Evolutionary conservation across 441 rosid genomes (phyloP), one percentile per base, ranked within the genome.

Genomic region (Jatropha multifida): DNA sequence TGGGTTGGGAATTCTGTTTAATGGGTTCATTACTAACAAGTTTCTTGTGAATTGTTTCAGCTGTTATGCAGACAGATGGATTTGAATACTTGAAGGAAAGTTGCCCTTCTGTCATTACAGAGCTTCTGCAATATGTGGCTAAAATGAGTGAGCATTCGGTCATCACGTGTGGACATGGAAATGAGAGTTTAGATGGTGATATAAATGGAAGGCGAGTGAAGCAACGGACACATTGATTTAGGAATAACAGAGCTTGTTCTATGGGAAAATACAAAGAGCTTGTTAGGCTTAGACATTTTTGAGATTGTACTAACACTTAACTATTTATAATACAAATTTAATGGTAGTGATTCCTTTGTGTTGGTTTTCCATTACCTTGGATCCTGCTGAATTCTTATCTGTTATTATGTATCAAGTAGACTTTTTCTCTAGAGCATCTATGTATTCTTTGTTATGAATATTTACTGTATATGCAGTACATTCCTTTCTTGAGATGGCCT

Each of bases 1-100:
- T 59, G 23, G 60, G 18, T 13, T 6, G 51, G 23, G 2, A 15
- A 7, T 64, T 46, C 41, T 8, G 48, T 46, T 11, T 48, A 62
- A 44, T 56, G 65, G 60, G 8, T 58, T 44, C 23, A 15, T 27
- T 54, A 65, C 64, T 69, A 62, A 27, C 42, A n/a, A 14, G 23
- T 62, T 26, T 52, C n/a, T 58, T 63, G 65, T 74, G 20, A 15
- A 20, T 66, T 79, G 27, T 75, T 66, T 76, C 94, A 92, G 98
- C 92, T 79, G 98, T 94, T 79, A 94, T 94, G 97, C 94, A 94
- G 68, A 90, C 96, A 1, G 98, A 94, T 4, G 97, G 97, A 49
- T 94, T 88, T 23, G 91, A 90, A 79, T 91, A 94, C 76, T 78
- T 92, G 76, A 89, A 88, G 81, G 88, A 83, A 79, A 90, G 97